These are phyloP conservation scores for Heracleum sosnowskyi DNA, from an alignment of 129 eudicot species.

Conservation along the genomic window DNA sequence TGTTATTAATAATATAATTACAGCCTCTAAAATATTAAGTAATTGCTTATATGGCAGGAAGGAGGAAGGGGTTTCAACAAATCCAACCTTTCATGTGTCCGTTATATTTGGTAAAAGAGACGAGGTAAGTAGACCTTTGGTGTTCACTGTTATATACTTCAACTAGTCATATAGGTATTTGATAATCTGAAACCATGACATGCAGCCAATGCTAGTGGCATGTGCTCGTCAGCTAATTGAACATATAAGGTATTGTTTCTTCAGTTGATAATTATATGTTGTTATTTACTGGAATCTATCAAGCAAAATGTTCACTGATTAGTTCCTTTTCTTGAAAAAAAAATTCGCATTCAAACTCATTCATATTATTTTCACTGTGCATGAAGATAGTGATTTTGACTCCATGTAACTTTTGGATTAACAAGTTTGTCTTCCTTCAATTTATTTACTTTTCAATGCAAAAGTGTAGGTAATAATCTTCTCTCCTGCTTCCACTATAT, in stretches of 20 bases:
- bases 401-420: background rate
- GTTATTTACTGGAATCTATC: background rate
- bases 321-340: background rate
- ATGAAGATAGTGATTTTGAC: background rate
- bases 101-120: slow-evolving; percentile 88
- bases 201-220: slow-evolving; percentile 81
- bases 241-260: slow-evolving; percentile 59
- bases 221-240: slow-evolving; percentile 89
- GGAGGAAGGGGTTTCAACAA: slow-evolving; percentile 65
- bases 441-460: too few species aligned
- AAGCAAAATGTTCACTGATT: background rate
- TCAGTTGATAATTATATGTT: background rate
- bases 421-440: too few species aligned
- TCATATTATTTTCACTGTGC: background rate
- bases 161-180: slow-evolving; percentile 6
- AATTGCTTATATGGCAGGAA: slow-evolving; percentile 36
- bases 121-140: slow-evolving; percentile 44
- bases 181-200: slow-evolving; percentile 15
- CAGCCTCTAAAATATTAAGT: background rate
- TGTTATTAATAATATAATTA: background rate
- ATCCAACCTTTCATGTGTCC: slow-evolving; percentile 64
- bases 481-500: too few species aligned
- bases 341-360: background rate
- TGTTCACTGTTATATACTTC: background rate
- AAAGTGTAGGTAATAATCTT: too few species aligned